Conservation (phyloP, 257 asterid species). For the Solanum bukasovii region DNA sequence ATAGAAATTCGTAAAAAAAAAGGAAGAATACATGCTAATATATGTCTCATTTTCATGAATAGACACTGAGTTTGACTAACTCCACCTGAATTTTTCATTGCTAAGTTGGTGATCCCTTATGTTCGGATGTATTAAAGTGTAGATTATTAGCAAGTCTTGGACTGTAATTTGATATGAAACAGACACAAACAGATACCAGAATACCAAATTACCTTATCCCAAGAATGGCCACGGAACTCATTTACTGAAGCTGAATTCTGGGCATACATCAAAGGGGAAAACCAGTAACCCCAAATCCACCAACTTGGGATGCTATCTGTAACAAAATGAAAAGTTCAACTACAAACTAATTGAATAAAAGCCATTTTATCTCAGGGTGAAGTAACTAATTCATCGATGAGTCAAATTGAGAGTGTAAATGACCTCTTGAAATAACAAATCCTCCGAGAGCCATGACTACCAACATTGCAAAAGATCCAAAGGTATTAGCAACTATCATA, state of each 20-base stretch:
- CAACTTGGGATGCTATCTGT: constrained; percentile 73
- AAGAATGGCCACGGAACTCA: constrained; percentile 75
- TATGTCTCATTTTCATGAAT: not conserved
- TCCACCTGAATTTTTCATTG: not conserved
- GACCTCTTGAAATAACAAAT: constrained; percentile 79
- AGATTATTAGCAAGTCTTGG: not conserved
- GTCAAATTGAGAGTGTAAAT: not conserved
- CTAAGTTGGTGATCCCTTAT: not conserved
- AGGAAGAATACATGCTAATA: not conserved
- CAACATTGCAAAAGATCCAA: constrained; percentile 79
- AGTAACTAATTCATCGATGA: not conserved
- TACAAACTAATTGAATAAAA: not conserved
- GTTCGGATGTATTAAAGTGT: not conserved
- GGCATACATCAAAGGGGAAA: constrained; percentile 90
- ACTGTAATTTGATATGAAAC: not conserved
- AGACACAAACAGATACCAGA: not conserved
- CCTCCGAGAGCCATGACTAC: constrained; percentile 88
- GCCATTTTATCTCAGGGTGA: not conserved
- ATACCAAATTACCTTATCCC: constrained; percentile 44
- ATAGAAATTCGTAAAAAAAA: not conserved
- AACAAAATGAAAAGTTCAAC: constrained; percentile 3
- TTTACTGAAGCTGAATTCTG: constrained; percentile 83
- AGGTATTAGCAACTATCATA: constrained; percentile 83
- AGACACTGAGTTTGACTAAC: not conserved
- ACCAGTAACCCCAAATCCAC: constrained; percentile 99